Conservation (phyloP, 257 asterid species). For the Paraleonurus japonicus region DNA sequence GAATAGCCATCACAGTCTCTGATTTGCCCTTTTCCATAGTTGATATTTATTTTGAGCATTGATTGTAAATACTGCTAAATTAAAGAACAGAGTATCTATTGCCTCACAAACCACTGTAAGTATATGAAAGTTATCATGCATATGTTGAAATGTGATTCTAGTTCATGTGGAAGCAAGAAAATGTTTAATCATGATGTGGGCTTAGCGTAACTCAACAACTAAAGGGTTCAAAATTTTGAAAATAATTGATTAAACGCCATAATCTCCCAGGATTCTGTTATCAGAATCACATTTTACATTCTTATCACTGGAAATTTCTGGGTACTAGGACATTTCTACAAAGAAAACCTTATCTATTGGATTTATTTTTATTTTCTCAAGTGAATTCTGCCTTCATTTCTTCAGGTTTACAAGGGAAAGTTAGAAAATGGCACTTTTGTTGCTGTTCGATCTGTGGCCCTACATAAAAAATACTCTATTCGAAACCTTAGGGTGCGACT, state of each 20-base stretch:
- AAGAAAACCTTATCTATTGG: background rate
- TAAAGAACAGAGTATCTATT: background rate
- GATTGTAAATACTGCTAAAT: background rate
- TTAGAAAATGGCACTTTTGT: slow-evolving; percentile 63
- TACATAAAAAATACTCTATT: slow-evolving; percentile 53
- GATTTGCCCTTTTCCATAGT: background rate
- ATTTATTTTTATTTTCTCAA: slow-evolving; percentile 8
- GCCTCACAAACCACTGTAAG: background rate
- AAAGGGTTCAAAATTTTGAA: background rate
- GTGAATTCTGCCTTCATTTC: slow-evolving; percentile 20
- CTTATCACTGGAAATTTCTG: background rate
- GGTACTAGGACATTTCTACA: background rate
- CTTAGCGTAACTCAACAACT: background rate
- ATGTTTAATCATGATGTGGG: background rate
- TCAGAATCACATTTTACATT: background rate
- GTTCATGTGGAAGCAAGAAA: background rate
- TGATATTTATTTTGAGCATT: background rate
- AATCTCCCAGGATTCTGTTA: background rate
- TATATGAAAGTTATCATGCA: background rate
- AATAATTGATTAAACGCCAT: background rate
- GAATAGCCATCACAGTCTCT: slow-evolving; percentile 16
- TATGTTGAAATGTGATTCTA: background rate
- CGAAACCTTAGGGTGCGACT: slow-evolving; percentile 69
- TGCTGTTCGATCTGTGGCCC: slow-evolving; percentile 59
- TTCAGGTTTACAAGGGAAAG: slow-evolving; percentile 85